Percentiles rank a stretch among this genome's conserved stretches.
These are phyloP conservation scores for Colletotrichum melonis DNA, from an alignment of 2,329 filamentous ascomycete species.

Conservation along the genomic window DNA sequence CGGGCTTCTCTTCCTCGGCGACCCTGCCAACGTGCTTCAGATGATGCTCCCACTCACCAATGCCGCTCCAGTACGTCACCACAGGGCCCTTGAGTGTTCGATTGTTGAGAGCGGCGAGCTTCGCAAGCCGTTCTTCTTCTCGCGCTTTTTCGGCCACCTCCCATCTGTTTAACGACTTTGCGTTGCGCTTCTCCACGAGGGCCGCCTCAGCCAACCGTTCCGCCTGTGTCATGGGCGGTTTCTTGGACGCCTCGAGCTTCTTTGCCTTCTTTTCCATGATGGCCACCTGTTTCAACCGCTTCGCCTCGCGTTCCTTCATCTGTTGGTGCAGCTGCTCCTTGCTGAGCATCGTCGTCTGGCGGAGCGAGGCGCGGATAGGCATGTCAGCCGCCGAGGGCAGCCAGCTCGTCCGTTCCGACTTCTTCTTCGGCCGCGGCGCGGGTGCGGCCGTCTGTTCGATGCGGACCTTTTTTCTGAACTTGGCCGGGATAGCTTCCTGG, in stretches of 20 bases:
- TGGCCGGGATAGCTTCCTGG: conserved; percentile 77
- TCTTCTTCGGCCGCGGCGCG: conserved; percentile 66
- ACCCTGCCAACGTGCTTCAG: conserved; percentile 77
- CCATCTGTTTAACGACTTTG: conserved; percentile 92
- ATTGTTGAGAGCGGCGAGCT: conserved; percentile 88
- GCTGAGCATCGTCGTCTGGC: conserved; percentile 67
- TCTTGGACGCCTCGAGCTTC: conserved; percentile 78
- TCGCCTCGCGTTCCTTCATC: conserved; percentile 78
- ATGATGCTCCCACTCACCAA: conserved; percentile 82
- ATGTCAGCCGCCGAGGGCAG: conserved; percentile 64
- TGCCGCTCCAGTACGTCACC: conserved; percentile 93
- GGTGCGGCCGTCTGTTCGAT: conserved; percentile 64
- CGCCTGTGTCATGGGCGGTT: conserved; percentile 86
- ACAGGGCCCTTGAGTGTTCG: conserved; percentile 89
- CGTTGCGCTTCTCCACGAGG: conserved; percentile 85
- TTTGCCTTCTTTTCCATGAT: conserved; percentile 76
- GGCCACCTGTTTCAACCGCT: conserved; percentile 76
- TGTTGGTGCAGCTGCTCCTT: conserved; percentile 75
- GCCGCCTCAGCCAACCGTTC: conserved; percentile 87
- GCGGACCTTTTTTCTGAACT: conserved; percentile 80
- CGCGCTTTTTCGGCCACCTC: conserved; percentile 92
- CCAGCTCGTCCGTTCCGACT: conserved; percentile 70
- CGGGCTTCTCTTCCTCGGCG: conserved; percentile 69
- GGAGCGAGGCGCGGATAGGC: conserved; percentile 68
- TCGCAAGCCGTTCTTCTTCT: conserved; percentile 84